Evolutionary conservation across 2,329 filamentous ascomycete genomes (phyloP).

Genomic region (Metarhizium robertsii): DNA sequence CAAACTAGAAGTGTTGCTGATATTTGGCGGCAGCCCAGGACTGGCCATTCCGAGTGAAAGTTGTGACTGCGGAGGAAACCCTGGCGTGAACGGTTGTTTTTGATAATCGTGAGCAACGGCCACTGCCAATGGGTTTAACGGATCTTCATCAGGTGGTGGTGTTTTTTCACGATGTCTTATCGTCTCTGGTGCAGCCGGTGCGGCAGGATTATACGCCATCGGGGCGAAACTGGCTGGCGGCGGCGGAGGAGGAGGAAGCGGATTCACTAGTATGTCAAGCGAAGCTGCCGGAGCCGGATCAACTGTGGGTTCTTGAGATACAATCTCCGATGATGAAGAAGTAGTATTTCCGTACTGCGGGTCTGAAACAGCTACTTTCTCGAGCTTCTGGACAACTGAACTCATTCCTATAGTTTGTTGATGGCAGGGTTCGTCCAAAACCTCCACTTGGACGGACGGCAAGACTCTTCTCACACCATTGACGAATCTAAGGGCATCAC

Average conservation of each 20-base stretch:
- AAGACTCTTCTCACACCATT: constrained; percentile 58
- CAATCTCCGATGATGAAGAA: constrained; percentile 3
- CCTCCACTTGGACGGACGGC: constrained; percentile 48
- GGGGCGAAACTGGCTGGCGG: constrained; percentile 43
- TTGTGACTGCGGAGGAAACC: constrained; percentile 37
- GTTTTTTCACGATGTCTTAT: constrained; percentile 71
- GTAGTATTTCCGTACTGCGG: constrained; percentile 32
- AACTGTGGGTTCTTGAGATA: constrained; percentile 9
- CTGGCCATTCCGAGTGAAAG: constrained; percentile 32
- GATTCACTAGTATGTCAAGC: not conserved
- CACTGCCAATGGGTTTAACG: constrained; percentile 47
- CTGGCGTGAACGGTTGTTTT: constrained; percentile 41
- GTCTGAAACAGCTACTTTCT: constrained; percentile 59
- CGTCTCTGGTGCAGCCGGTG: constrained; percentile 63
- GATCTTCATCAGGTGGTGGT: constrained; percentile 60
- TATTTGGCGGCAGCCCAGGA: constrained; percentile 21
- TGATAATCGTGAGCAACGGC: constrained; percentile 49
- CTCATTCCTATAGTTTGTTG: constrained; percentile 46
- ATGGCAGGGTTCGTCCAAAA: constrained; percentile 54
- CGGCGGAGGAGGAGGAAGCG: constrained; percentile 21
- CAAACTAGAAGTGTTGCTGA: not conserved
- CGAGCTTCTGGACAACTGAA: constrained; percentile 63
- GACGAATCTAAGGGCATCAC: constrained; percentile 62
- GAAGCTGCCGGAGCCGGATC: constrained; percentile 5
- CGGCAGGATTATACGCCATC: constrained; percentile 71